These are phyloP conservation scores for Saturnispora quitensis DNA, from an alignment of 805 yeast species.

Conservation along the genomic window DNA sequence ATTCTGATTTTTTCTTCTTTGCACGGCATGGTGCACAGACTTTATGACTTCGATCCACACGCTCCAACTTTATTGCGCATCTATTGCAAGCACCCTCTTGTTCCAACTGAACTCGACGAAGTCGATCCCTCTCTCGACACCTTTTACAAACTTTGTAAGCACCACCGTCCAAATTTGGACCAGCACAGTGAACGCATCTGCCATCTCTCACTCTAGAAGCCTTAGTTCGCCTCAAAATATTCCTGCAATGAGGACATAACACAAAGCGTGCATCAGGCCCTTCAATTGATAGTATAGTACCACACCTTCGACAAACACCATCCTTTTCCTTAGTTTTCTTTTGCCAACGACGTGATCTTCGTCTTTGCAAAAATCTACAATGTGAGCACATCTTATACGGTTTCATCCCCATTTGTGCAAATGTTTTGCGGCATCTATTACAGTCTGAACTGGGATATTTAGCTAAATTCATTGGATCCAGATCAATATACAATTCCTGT, in stretches of 20 bases:
- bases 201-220: constrained; percentile 54
- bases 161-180: constrained; percentile 38
- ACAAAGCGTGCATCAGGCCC: constrained; percentile 36
- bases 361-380: constrained; percentile 56
- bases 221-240: constrained; percentile 44
- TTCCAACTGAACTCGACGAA: constrained; percentile 47
- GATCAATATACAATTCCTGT: constrained; percentile 11
- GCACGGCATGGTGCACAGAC: constrained; percentile 47
- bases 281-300: constrained; percentile 41
- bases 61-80: constrained; percentile 43
- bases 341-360: constrained; percentile 59
- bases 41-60: constrained; percentile 44
- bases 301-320: constrained; percentile 62
- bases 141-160: constrained; percentile 56
- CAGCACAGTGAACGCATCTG: constrained; percentile 60
- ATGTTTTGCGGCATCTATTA: constrained; percentile 52
- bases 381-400: constrained; percentile 51
- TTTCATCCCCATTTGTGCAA: constrained; percentile 39
- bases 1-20: constrained; percentile 9
- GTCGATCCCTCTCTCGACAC: constrained; percentile 53
- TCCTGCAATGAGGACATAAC: constrained; percentile 52
- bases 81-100: constrained; percentile 53
- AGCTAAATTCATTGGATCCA: constrained; percentile 17
- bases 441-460: constrained; percentile 26
- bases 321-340: constrained; percentile 46